A percentile compares a stretch with the other conserved stretches of the same genome.
Conservation (phyloP, 2,329 filamentous ascomycete genomes). For the Xylariaceae sp. region DNA sequence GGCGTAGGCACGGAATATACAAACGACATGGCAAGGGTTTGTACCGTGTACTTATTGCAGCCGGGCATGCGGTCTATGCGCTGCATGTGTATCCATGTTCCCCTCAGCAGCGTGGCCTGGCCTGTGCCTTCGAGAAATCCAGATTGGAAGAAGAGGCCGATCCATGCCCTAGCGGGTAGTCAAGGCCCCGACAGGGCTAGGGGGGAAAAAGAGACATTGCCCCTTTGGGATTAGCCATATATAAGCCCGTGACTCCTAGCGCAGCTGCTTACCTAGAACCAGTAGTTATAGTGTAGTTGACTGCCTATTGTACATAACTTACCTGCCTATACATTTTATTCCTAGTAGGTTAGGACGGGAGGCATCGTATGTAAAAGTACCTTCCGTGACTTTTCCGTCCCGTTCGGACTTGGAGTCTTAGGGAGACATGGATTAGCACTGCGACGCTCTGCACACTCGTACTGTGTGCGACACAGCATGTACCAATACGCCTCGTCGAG, state of each 20-base stretch:
- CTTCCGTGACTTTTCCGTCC: background rate
- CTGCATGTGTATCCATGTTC: background rate
- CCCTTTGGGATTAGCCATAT: background rate
- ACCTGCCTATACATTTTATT: too few relatives aligned
- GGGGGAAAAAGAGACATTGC: background rate
- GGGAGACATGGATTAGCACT: background rate
- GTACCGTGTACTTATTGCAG: constrained; percentile 15
- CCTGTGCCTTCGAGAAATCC: constrained; percentile 5
- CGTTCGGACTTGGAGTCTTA: too few relatives aligned
- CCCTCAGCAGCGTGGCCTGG: background rate
- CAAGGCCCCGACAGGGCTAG: constrained; percentile 2
- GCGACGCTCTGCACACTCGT: background rate
- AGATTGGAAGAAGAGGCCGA: constrained; percentile 11
- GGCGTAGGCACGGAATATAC: background rate
- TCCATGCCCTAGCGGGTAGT: constrained; percentile 3
- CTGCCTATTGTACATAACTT: too few relatives aligned
- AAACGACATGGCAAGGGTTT: background rate
- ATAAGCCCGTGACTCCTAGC: background rate
- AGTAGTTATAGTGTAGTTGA: too few relatives aligned
- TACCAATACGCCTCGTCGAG: background rate
- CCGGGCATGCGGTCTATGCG: constrained; percentile 13
- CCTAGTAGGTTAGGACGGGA: background rate
- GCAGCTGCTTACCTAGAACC: background rate
- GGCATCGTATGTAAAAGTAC: background rate
- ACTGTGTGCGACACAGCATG: background rate